These are phyloP conservation scores for Aspergillus sp. DNA, from an alignment of 2,329 filamentous ascomycete genomes.

Conservation along the genomic window DNA sequence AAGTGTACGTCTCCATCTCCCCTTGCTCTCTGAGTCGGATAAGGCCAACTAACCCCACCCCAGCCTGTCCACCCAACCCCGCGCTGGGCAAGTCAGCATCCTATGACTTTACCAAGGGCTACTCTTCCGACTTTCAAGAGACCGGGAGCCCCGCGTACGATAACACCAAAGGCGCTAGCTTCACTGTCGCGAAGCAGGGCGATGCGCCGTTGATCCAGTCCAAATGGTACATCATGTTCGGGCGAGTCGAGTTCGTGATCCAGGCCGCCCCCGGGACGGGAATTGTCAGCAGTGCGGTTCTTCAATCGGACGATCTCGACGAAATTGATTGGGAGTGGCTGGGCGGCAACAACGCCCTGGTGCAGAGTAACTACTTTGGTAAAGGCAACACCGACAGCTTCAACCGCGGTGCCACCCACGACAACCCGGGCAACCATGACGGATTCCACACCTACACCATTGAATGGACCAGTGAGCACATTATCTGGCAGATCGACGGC, in stretches of 20 bases:
- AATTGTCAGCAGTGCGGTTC: constrained; percentile 88
- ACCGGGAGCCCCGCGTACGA: constrained; percentile 71
- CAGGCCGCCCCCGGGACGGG: constrained; percentile 84
- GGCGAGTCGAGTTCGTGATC: constrained; percentile 79
- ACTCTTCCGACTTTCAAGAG: constrained; percentile 74
- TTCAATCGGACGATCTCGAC: constrained; percentile 88
- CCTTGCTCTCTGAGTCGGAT: background rate
- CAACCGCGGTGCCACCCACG: constrained; percentile 81
- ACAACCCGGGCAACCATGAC: constrained; percentile 65
- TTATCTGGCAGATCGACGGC: constrained; percentile 84
- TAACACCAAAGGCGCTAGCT: constrained; percentile 68
- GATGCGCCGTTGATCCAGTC: constrained; percentile 84
- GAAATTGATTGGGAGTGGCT: constrained; percentile 99
- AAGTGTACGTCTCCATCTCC: constrained; percentile 29
- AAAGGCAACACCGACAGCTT: constrained; percentile 84
- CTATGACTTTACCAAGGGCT: constrained; percentile 78
- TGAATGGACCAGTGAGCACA: constrained; percentile 84
- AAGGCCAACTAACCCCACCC: constrained; percentile 10
- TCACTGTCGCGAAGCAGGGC: constrained; percentile 74
- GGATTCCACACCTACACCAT: constrained; percentile 82
- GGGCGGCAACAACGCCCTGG: constrained; percentile 69
- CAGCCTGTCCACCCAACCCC: constrained; percentile 69
- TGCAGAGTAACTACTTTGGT: constrained; percentile 98
- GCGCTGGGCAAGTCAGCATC: constrained; percentile 80
- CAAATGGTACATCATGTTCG: constrained; percentile 99